Evolutionary conservation across 2,329 filamentous ascomycete species (phyloP).

Genomic region (Fusarium sulawesiense): DNA sequence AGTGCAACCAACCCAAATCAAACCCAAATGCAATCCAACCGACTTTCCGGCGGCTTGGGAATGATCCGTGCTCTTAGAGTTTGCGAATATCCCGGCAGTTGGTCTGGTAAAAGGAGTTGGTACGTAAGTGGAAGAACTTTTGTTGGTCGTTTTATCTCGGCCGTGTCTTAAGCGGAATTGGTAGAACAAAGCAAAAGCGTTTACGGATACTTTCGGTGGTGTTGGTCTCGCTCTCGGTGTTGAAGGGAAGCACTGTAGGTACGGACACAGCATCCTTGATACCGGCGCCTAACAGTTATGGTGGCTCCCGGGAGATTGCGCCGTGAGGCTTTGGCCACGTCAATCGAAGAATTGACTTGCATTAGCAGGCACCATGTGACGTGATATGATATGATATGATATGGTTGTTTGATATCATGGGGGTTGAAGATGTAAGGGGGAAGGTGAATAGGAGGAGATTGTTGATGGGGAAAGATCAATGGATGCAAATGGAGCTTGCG

Average conservation of each 20-base stretch:
- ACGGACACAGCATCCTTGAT: not conserved
- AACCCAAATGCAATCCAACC: slow-evolving; percentile 1
- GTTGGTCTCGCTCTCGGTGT: not conserved
- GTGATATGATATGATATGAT: not conserved
- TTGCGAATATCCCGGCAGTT: slow-evolving; percentile 6
- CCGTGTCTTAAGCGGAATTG: not conserved
- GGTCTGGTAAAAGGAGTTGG: not conserved
- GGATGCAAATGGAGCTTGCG: not conserved
- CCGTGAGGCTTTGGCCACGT: slow-evolving; percentile 9
- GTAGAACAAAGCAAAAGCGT: slow-evolving; percentile 1
- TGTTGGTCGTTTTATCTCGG: not conserved
- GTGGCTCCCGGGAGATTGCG: slow-evolving; percentile 17
- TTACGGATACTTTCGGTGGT: not conserved
- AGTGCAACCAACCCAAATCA: slow-evolving; percentile 12
- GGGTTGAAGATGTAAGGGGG: not conserved
- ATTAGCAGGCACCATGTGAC: slow-evolving; percentile 3
- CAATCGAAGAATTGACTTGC: slow-evolving; percentile 13
- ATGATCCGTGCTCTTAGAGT: slow-evolving; percentile 17
- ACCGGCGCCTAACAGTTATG: not conserved
- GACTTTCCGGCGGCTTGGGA: slow-evolving; percentile 40
- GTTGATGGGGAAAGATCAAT: slow-evolving; percentile 3
- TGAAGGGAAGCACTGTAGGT: not conserved
- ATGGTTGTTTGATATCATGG: not conserved
- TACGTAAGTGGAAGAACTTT: not conserved
- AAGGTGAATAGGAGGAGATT: slow-evolving; percentile 20